Conservation (phyloP, 495 filamentous ascomycete species). For the Diplogelasinospora grovesii region DNA sequence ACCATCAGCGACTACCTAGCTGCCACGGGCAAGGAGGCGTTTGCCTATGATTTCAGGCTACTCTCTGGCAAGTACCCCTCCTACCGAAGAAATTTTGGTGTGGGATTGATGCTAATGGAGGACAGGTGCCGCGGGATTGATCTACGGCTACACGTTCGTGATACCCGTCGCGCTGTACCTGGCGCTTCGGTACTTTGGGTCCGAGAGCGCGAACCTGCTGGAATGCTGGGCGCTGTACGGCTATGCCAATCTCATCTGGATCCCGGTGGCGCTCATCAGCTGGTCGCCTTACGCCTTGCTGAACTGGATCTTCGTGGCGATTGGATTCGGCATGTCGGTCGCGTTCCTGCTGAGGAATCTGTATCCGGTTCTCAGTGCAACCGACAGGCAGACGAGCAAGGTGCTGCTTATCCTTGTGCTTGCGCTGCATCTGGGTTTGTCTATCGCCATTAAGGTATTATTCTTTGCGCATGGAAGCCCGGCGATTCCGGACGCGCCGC, state of each 20-base stretch:
- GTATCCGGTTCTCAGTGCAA: conserved; percentile 88
- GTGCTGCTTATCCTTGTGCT: conserved; percentile 79
- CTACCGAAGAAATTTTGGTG: background rate
- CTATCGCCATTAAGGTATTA: conserved; percentile 87
- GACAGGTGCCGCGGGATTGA: conserved; percentile 70
- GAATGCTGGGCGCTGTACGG: conserved; percentile 94
- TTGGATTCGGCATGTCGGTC: conserved; percentile 81
- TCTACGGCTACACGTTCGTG: conserved; percentile 88
- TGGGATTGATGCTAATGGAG: conserved; percentile 15
- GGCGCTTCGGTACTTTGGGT: conserved; percentile 87
- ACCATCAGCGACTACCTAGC: conserved; percentile 88
- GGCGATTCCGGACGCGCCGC: conserved; percentile 51
- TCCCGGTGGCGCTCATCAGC: conserved; percentile 84
- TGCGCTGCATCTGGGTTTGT: conserved; percentile 74
- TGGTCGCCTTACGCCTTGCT: conserved; percentile 78
- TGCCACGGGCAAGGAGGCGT: conserved; percentile 30
- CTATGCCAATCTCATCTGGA: conserved; percentile 93
- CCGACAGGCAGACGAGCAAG: conserved; percentile 86
- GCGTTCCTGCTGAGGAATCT: conserved; percentile 87
- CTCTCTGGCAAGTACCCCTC: conserved; percentile 50
- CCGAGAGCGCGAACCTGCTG: conserved; percentile 77
- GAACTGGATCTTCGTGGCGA: conserved; percentile 87
- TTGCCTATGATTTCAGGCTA: conserved; percentile 81
- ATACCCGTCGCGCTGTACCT: conserved; percentile 83
- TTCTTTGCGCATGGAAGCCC: conserved; percentile 87